These are phyloP conservation scores for Alternaria brassicae DNA, from an alignment of 2,329 filamentous ascomycete species.

Conservation along the genomic window DNA sequence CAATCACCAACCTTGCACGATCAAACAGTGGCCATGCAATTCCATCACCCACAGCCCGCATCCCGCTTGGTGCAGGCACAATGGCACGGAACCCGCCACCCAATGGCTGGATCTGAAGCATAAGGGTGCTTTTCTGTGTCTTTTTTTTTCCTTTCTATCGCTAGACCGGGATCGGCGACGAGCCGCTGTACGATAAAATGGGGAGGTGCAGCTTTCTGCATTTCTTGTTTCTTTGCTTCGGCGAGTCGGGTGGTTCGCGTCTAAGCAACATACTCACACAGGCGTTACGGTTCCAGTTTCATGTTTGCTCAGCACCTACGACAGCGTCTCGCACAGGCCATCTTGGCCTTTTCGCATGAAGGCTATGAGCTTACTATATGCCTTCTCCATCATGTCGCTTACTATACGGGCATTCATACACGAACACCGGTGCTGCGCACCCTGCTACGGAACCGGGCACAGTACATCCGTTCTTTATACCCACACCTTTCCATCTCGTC, in stretches of 20 bases:
- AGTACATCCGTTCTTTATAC: slow-evolving; percentile 18
- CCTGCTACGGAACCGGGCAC: slow-evolving; percentile 11
- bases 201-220: slow-evolving; percentile 3
- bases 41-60: slow-evolving; percentile 41
- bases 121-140: background rate
- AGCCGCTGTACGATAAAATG: slow-evolving; percentile 33
- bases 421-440: slow-evolving; percentile 15
- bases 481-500: background rate
- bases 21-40: slow-evolving; percentile 23
- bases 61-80: slow-evolving; percentile 47
- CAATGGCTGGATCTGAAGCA: slow-evolving; percentile 46
- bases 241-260: slow-evolving; percentile 2
- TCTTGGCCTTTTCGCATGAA: slow-evolving; percentile 3
- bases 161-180: slow-evolving; percentile 14
- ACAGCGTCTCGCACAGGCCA: slow-evolving; percentile 14
- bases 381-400: slow-evolving; percentile 11
- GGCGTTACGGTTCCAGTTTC: slow-evolving; percentile 27
- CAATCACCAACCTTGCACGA: slow-evolving; percentile 22
- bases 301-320: slow-evolving; percentile 9
- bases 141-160: slow-evolving; percentile 5
- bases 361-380: background rate
- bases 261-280: slow-evolving; percentile 9
- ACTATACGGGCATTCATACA: slow-evolving; percentile 17
- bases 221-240: slow-evolving; percentile 2
- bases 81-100: slow-evolving; percentile 46